phyloP scores from a whole-genome alignment of 768 basidiomycete genomes.

The Lentinus brumalis region DNA sequence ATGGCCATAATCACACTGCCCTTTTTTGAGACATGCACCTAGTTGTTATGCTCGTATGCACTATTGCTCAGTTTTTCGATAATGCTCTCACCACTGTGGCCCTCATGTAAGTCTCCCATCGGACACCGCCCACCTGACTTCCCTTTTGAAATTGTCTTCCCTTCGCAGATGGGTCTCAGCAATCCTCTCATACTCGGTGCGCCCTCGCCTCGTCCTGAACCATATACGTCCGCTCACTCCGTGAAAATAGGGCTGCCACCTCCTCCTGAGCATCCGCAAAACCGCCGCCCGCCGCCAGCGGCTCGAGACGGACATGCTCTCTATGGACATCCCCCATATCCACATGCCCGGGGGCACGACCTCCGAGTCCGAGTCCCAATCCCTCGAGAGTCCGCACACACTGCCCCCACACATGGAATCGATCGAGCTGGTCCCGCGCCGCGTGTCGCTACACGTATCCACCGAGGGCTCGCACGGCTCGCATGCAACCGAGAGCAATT shows the following conservation, averaged over 20 bases:
- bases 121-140: not conserved
- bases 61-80: not conserved
- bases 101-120: conserved; percentile 9
- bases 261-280: conserved; percentile 22
- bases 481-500: not conserved
- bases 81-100: not conserved
- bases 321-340: conserved; percentile 1
- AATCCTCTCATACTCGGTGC: conserved; percentile 23
- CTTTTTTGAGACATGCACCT: not conserved
- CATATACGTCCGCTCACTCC: not conserved
- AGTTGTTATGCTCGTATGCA: conserved; percentile 16
- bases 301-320: conserved; percentile 9
- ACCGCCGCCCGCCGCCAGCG: conserved; percentile 17
- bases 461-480: not conserved
- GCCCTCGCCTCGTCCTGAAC: not conserved
- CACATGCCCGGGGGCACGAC: not conserved
- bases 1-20: too few relatives aligned
- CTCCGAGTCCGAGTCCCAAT: not conserved
- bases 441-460: not conserved
- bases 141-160: too few relatives aligned
- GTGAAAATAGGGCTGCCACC: conserved; percentile 20
- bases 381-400: not conserved
- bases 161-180: conserved; percentile 20
- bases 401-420: not conserved
- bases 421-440: conserved; percentile 5